Evolutionary conservation across 768 basidiomycete genomes (phyloP).

Genomic region (Tylopilus sp.): DNA sequence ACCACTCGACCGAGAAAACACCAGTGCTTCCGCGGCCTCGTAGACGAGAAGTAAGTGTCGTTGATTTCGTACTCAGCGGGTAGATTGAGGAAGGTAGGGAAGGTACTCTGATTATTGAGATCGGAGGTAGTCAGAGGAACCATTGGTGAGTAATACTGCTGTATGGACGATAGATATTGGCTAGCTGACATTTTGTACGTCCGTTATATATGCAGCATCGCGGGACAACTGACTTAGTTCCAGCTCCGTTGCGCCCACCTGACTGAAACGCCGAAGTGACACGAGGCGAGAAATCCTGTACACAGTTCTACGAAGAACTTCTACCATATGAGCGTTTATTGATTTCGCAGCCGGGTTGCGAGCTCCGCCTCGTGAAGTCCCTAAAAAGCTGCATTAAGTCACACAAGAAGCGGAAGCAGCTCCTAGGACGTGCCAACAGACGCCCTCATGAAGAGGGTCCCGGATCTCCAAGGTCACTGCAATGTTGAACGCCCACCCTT

Average conservation of each 20-base stretch:
- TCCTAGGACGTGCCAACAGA: background rate
- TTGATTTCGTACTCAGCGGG: constrained; percentile 23
- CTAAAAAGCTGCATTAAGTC: background rate
- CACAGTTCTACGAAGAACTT: background rate
- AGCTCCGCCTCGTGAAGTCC: constrained; percentile 2
- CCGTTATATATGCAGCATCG: constrained; percentile 14
- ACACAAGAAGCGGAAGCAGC: background rate
- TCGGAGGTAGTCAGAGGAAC: constrained; percentile 20
- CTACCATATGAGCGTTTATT: constrained; percentile 1
- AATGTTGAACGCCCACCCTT: background rate
- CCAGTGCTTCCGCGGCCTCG: constrained; percentile 29
- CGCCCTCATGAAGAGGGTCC: background rate
- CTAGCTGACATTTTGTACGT: background rate
- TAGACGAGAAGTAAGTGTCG: constrained; percentile 19
- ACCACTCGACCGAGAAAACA: constrained; percentile 29
- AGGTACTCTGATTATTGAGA: constrained; percentile 23
- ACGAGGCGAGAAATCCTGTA: background rate
- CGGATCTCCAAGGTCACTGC: background rate
- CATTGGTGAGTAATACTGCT: constrained; percentile 15
- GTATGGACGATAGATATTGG: background rate
- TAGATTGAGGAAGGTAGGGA: constrained; percentile 22
- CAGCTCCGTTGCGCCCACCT: background rate
- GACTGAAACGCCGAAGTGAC: background rate
- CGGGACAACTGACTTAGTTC: background rate
- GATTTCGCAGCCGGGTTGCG: background rate